phyloP scores from a whole-genome alignment of 495 filamentous ascomycete genomes.

The Penicillium ochrochloron region DNA sequence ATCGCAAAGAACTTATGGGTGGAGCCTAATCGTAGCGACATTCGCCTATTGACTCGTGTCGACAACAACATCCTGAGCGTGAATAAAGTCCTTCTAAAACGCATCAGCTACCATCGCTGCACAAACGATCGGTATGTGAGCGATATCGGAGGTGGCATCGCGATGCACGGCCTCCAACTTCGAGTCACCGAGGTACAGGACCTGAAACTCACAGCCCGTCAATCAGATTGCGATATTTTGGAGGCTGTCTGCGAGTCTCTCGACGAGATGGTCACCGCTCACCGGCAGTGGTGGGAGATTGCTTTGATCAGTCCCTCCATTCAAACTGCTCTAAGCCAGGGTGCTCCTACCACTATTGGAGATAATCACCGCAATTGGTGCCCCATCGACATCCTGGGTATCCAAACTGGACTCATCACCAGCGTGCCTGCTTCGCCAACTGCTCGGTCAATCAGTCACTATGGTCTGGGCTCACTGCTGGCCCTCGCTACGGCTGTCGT shows the following conservation, averaged over 20 bases:
- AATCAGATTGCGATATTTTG: constrained; percentile 11
- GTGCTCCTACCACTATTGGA: background rate
- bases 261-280: constrained; percentile 35
- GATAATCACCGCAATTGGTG: background rate
- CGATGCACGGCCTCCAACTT: constrained; percentile 23
- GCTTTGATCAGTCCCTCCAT: constrained; percentile 36
- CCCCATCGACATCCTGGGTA: background rate
- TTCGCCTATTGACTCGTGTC: constrained; percentile 25
- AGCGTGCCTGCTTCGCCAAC: background rate
- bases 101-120: constrained; percentile 30
- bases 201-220: constrained; percentile 16
- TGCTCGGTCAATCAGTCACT: background rate
- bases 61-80: constrained; percentile 26
- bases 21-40: constrained; percentile 26
- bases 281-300: constrained; percentile 52
- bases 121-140: constrained; percentile 26
- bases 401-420: background rate
- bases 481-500: background rate
- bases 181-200: constrained; percentile 50
- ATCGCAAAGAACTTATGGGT: constrained; percentile 35
- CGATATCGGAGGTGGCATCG: background rate
- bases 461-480: background rate
- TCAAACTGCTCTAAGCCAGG: background rate
- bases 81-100: constrained; percentile 39
- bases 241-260: constrained; percentile 30